These are phyloP conservation scores for Psilocybe mexicana DNA, from an alignment of 1,284 basidiomycete species.

Conservation along the genomic window DNA sequence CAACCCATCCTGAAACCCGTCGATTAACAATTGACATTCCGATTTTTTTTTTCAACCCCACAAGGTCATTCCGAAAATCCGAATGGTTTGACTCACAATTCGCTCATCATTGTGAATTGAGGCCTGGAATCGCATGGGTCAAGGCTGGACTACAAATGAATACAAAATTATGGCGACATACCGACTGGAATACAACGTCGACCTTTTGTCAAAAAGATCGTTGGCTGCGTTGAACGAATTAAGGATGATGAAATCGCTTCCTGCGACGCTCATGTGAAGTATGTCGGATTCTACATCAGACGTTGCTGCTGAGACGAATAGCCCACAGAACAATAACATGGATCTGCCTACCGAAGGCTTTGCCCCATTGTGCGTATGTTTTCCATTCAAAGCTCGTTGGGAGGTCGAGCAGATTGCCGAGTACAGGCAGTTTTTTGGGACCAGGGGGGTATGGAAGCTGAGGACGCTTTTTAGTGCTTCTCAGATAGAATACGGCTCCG, in stretches of 20 bases:
- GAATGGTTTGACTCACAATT: conserved; percentile 19
- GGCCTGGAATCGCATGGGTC: conserved; percentile 9
- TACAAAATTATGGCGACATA: conserved; percentile 21
- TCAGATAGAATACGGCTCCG: neutral
- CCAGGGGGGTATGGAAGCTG: conserved; percentile 33
- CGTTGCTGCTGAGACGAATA: neutral
- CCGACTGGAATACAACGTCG: conserved; percentile 49
- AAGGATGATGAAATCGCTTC: conserved; percentile 35
- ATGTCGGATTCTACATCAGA: conserved; percentile 26
- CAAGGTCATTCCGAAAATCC: neutral
- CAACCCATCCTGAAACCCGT: conserved; percentile 26
- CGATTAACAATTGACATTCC: neutral
- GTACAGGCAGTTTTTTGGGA: conserved; percentile 31
- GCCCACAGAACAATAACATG: neutral
- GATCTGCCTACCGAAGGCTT: conserved; percentile 1
- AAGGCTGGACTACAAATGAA: neutral
- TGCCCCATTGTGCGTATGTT: conserved; percentile 34
- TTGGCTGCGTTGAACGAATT: conserved; percentile 35
- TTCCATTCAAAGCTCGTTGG: conserved; percentile 34
- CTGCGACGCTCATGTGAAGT: conserved; percentile 26
- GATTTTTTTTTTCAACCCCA: neutral
- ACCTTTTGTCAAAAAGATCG: conserved; percentile 37
- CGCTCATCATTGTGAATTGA: conserved; percentile 22
- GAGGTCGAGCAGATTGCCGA: conserved; percentile 35
- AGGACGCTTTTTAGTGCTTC: neutral